Percentiles rank a stretch among this genome's conserved stretches.
Conservation (phyloP, 2,329 filamentous ascomycete genomes). For the Arthrobotrys sinensis region DNA sequence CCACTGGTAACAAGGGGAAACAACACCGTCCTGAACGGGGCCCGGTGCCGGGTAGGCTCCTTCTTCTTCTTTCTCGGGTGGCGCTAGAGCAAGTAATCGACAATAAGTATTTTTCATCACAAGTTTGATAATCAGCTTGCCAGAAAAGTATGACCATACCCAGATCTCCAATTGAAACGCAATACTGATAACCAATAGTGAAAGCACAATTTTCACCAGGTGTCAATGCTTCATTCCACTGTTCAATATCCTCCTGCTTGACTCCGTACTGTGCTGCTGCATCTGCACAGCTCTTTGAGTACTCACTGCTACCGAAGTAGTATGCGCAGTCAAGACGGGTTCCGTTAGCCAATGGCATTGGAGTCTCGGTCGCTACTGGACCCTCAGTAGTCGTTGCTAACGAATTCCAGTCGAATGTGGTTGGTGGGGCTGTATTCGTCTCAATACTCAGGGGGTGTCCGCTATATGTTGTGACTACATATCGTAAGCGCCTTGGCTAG, state of each 20-base stretch:
- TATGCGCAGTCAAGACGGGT: constrained; percentile 63
- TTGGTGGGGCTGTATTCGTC: constrained; percentile 42
- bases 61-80: constrained; percentile 43
- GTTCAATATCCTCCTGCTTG: constrained; percentile 46
- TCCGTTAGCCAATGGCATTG: constrained; percentile 62
- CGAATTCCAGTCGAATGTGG: constrained; percentile 43
- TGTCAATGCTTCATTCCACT: constrained; percentile 39
- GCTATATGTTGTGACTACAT: constrained; percentile 59
- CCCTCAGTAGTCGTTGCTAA: constrained; percentile 29
- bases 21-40: constrained; percentile 40
- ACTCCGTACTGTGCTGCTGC: constrained; percentile 41
- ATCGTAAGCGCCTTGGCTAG: constrained; percentile 15
- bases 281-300: constrained; percentile 56
- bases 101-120: constrained; percentile 15
- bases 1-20: constrained; percentile 41
- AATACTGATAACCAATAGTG: constrained; percentile 45
- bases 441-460: constrained; percentile 52
- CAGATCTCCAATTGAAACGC: constrained; percentile 53
- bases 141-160: constrained; percentile 14
- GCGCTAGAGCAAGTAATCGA: constrained; percentile 25
- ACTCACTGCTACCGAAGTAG: constrained; percentile 63
- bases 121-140: constrained; percentile 1
- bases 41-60: constrained; percentile 23
- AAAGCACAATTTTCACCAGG: constrained; percentile 40
- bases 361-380: constrained; percentile 39